Percentiles rank a stretch among this genome's conserved stretches.
These are phyloP conservation scores for Scenedesmus sp. DNA, from an alignment of 163 green algal species.

Conservation along the genomic window DNA sequence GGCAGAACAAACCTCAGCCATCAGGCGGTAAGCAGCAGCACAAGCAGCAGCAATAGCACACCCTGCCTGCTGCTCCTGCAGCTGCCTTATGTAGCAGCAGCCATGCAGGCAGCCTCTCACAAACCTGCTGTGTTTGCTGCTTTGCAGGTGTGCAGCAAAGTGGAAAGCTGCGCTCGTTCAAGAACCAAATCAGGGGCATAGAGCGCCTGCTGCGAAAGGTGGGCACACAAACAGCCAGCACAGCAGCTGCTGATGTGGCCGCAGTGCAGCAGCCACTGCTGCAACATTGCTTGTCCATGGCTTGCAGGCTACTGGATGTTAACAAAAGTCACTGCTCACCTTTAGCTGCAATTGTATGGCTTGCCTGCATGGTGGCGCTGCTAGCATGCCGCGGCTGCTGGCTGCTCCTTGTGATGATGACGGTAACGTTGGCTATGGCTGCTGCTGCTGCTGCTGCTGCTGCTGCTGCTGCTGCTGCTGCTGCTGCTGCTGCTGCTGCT, in stretches of 20 bases:
- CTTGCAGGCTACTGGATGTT: background rate
- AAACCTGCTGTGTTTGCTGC: background rate
- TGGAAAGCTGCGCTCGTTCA: slow-evolving; percentile 65
- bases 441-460: background rate
- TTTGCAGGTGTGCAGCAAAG: background rate
- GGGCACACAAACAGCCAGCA: background rate
- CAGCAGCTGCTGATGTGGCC: background rate
- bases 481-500: background rate
- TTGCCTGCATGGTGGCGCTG: too few species aligned
- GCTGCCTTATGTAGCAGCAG: slow-evolving; percentile 7
- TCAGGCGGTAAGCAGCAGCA: background rate
- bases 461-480: background rate
- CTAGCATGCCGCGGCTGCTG: too few species aligned
- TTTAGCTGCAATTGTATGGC: too few species aligned
- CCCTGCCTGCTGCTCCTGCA: background rate
- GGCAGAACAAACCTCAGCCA: slow-evolving; percentile 10
- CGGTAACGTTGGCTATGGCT: too few species aligned
- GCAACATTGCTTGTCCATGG: background rate
- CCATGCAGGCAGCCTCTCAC: background rate
- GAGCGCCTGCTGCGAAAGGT: slow-evolving; percentile 76
- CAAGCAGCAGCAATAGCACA: background rate
- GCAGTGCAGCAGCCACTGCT: background rate
- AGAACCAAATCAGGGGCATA: slow-evolving; percentile 76
- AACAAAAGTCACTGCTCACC: too few species aligned
- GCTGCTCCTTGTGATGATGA: too few species aligned